Base-by-base conservation (phyloP, 352 stramenopile genomes). In the Pythium diclinum region DNA sequence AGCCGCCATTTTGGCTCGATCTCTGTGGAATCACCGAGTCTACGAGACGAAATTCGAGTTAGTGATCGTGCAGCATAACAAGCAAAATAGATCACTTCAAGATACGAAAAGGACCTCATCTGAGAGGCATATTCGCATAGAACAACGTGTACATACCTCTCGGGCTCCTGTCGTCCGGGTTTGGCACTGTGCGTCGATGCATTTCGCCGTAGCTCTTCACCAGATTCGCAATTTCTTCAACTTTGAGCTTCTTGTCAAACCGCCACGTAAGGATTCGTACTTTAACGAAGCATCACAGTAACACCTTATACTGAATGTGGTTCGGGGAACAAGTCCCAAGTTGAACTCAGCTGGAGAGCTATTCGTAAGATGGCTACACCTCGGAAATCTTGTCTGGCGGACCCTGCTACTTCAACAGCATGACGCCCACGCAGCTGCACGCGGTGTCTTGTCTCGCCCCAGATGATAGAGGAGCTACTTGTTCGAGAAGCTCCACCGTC, bases 111-210 rank as follows among this genome's bases (percentile, higher is more conserved):
- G 38, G 1, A 4, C 10, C 48, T 38, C 46, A 60, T 49, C 56
- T n/a, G 40, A 59, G 21, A 11, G 14, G 19, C 44, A 54, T 38
- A 8, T 38, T 1, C 11, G 28, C 13, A 21, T 19, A 28, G 16
- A 53, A 60, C 3, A 14, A 17, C 5, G 40, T 49, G 16, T 23
- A 51, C 61, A 21, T 21, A 76, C 66, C 66, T 56, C 48, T 23
- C 3, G 30, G 49, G 19, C 52, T 34, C 6, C 58, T 28, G 19
- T 63, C 56, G 42, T 54, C 64, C 16, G 48, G 36, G 36, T 48
- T 46, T 40, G 59, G 71, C 52, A 67, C 71, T 47, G 56, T 48
- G 36, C 71, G 71, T 11, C 71, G 67, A 33, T 75, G 71, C 67
- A 75, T 77, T 23, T 28, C 61, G 33, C 2, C 17, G n/a, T 3